These are phyloP conservation scores for Aureobasidium subglaciale DNA, from an alignment of 2,329 filamentous ascomycete genomes.

Conservation along the genomic window DNA sequence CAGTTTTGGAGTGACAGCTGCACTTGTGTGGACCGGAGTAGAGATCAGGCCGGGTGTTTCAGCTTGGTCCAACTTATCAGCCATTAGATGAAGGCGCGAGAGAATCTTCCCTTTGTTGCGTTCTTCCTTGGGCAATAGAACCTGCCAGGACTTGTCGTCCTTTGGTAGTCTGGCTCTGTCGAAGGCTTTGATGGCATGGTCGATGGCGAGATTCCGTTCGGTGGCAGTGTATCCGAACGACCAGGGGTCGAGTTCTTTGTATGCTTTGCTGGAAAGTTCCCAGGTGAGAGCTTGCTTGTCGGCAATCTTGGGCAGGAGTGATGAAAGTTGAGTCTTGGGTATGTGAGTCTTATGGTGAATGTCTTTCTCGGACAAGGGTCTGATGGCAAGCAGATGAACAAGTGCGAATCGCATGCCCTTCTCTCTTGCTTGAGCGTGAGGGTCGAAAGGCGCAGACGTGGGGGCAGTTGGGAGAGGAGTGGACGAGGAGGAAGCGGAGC, in stretches of 20 bases:
- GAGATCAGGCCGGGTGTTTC: conserved; percentile 24
- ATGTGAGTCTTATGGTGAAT: conserved; percentile 42
- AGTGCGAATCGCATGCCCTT: conserved; percentile 39
- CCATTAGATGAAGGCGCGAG: conserved; percentile 50
- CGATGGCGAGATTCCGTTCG: conserved; percentile 53
- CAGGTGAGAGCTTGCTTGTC: conserved; percentile 45
- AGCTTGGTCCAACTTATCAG: conserved; percentile 18
- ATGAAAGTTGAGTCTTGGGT: conserved; percentile 41
- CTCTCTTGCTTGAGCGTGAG: conserved; percentile 24
- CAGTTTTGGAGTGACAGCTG: conserved; percentile 24
- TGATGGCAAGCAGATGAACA: conserved; percentile 49
- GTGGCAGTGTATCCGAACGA: conserved; percentile 51
- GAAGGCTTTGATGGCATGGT: conserved; percentile 56
- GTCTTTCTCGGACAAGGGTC: conserved; percentile 41
- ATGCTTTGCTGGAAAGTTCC: conserved; percentile 51
- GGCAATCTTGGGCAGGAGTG: conserved; percentile 45
- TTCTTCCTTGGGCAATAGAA: conserved; percentile 52
- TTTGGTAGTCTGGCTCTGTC: conserved; percentile 54
- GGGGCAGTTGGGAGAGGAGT: conserved; percentile 23
- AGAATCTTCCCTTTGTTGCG: conserved; percentile 55
- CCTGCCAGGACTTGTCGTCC: conserved; percentile 56
- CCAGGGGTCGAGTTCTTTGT: conserved; percentile 56
- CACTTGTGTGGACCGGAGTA: conserved; percentile 26
- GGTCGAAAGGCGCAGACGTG: conserved; percentile 35
- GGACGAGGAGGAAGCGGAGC: conserved; percentile 34